These are phyloP conservation scores for Citrullus amarus DNA, from an alignment of 306 rosid genomes.

Conservation along the genomic window DNA sequence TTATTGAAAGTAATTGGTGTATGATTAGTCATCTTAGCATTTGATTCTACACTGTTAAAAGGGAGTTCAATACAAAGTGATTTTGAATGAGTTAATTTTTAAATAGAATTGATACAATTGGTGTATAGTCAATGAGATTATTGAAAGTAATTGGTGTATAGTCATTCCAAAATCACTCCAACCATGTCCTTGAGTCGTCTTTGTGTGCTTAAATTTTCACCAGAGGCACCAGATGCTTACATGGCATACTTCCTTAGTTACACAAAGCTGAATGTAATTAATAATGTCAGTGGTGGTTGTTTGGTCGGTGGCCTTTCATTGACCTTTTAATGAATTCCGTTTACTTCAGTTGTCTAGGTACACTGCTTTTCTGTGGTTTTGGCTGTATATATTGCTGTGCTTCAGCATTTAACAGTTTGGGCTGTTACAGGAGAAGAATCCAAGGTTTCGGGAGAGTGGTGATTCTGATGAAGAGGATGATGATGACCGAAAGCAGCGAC, in stretches of 20 bases:
- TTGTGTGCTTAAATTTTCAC: not conserved
- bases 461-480: slow-evolving; percentile 95
- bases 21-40: not conserved
- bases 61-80: not conserved
- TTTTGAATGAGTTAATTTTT: not conserved
- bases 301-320: no score
- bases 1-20: not conserved
- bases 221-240: not conserved
- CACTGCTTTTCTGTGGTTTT: not conserved
- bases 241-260: not conserved
- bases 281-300: no score
- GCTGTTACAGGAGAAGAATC: slow-evolving; percentile 75
- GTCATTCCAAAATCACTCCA: not conserved
- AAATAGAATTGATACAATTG: not conserved
- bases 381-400: not conserved
- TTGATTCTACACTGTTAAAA: no score
- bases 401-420: not conserved
- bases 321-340: no score
- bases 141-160: no score
- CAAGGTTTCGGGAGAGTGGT: slow-evolving; percentile 96
- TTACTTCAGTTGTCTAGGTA: no score
- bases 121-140: no score
- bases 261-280: no score
- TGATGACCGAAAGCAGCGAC: slow-evolving; percentile 52
- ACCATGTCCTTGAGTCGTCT: not conserved